These are phyloP conservation scores for Coemansia sp. DNA, from an alignment of 192 early-diverging fungal genomes.

Conservation along the genomic window DNA sequence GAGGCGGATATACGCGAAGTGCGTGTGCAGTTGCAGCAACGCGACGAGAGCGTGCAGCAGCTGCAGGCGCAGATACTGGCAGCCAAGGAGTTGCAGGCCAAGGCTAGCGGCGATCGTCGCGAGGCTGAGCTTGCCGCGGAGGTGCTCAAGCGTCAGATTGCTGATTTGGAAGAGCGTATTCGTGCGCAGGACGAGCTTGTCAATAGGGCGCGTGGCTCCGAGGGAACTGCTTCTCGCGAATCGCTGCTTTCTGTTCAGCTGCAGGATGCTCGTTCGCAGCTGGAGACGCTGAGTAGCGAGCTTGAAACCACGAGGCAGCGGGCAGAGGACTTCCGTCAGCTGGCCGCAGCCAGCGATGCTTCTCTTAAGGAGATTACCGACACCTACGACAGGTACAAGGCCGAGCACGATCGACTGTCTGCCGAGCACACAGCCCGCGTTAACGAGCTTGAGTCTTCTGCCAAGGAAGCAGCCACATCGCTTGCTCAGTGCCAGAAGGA, in stretches of 20 bases:
- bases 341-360: constrained; percentile 60
- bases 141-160: constrained; percentile 51
- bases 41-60: constrained; percentile 24
- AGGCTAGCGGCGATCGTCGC: constrained; percentile 54
- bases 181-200: constrained; percentile 55
- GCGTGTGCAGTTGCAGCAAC: constrained; percentile 37
- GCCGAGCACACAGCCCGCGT: constrained; percentile 30
- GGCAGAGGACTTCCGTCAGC: constrained; percentile 48
- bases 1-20: constrained; percentile 40
- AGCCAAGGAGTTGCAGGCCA: constrained; percentile 52
- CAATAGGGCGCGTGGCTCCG: constrained; percentile 49
- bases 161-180: constrained; percentile 52
- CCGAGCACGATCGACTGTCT: constrained; percentile 48
- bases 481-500: constrained; percentile 26
- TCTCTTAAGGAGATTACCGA: constrained; percentile 64
- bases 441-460: constrained; percentile 30
- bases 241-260: constrained; percentile 56
- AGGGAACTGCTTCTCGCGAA: constrained; percentile 32
- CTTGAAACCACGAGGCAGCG: constrained; percentile 31
- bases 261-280: constrained; percentile 58
- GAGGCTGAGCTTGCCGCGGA: constrained; percentile 56
- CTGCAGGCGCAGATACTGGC: constrained; percentile 23
- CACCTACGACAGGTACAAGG: constrained; percentile 71
- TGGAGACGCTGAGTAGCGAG: constrained; percentile 55
- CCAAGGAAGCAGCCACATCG: constrained; percentile 26